Evolutionary conservation across 176 grass and related monocot genomes (phyloP).

Genomic region (Lolium rigidum): DNA sequence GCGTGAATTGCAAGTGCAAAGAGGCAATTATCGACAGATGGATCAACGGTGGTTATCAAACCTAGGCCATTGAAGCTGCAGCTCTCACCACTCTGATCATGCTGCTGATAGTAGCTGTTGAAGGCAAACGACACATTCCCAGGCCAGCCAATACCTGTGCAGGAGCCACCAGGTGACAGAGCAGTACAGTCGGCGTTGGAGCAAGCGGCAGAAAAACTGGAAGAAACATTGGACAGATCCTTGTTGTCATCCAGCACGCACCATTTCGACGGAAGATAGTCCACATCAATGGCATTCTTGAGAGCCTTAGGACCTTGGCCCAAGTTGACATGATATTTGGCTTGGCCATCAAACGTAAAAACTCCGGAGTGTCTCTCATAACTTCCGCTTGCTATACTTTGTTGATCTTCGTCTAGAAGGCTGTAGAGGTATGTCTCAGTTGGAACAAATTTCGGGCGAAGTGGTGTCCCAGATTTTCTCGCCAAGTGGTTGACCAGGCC

Average conservation of each 20-base stretch:
- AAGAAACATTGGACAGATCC: conserved; percentile 69
- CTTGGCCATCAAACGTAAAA: conserved; percentile 98
- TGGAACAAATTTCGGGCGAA: conserved; percentile 76
- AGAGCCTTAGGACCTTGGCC: conserved; percentile 79
- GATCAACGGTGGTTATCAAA: conserved; percentile 92
- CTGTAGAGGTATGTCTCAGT: conserved; percentile 69
- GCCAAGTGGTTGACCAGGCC: conserved; percentile 78
- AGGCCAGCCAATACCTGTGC: conserved; percentile 71
- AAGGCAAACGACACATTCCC: conserved; percentile 93
- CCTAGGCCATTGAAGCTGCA: conserved; percentile 78
- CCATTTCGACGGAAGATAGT: conserved; percentile 82
- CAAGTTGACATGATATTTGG: conserved; percentile 76
- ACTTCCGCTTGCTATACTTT: conserved; percentile 45
- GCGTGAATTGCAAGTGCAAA: conserved; percentile 69
- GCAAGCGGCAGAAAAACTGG: conserved; percentile 66
- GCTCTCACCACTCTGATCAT: conserved; percentile 74
- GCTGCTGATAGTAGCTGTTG: conserved; percentile 89
- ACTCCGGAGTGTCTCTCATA: conserved; percentile 85
- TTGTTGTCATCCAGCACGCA: conserved; percentile 89
- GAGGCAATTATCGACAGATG: conserved; percentile 74
- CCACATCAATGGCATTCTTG: conserved; percentile 66
- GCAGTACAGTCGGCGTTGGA: conserved; percentile 74
- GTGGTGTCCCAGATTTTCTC: conserved; percentile 80
- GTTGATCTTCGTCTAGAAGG: conserved; percentile 90
- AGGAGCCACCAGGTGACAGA: conserved; percentile 76